Base-by-base conservation (phyloP, 1,284 basidiomycete genomes). In the Pholiota adiposa region DNA sequence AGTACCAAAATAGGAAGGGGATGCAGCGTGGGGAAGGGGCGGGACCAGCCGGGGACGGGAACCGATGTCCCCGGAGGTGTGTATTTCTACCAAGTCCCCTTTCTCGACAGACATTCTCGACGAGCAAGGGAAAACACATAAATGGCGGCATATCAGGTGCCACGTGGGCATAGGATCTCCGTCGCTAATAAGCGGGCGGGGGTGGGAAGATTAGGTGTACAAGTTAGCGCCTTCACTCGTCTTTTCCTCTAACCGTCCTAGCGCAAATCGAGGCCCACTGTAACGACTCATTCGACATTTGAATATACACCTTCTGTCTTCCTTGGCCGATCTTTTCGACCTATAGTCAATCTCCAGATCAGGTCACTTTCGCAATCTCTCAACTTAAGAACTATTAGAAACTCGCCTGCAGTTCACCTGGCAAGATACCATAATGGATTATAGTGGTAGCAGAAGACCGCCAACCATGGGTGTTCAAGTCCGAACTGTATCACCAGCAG, bases 401-500 rank as follows among this genome's bases (percentile, higher is more conserved):
- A 2, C 2, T 46, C 44, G 16, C 23, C 44, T 38, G 14, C 11
- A 46, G 3, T 5, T 46, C 44, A 25, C 23, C 44, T 38, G 36
- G 4, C 44, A 2, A 27, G 16, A 18, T 16, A 12, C 27, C 18
- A 5, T 31, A 16, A 67, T 67, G 66, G 50, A 63, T 56, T 49
- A 58, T 62, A 61, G 64, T 61, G 51, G 59, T 19, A 51, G 27
- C 9, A 21, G 44, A 46, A 59, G 65, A 59, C 61, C 68, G 38
- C 63, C 71, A 50, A 64, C 67, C 27, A 72, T 72, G 48, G 76
- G 76, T 40, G 66, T 72, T 21, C 64, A 67, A 44, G 70, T 77
- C 57, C 76, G 79, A 67, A 70, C 75, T 58, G 79, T 84, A 60
- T 80, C 81, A 40, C 80, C 83, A 41, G 77, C 83, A 63, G 88